Conservation (phyloP, 2,329 filamentous ascomycete species). For the Fusarium bulbicola region DNA sequence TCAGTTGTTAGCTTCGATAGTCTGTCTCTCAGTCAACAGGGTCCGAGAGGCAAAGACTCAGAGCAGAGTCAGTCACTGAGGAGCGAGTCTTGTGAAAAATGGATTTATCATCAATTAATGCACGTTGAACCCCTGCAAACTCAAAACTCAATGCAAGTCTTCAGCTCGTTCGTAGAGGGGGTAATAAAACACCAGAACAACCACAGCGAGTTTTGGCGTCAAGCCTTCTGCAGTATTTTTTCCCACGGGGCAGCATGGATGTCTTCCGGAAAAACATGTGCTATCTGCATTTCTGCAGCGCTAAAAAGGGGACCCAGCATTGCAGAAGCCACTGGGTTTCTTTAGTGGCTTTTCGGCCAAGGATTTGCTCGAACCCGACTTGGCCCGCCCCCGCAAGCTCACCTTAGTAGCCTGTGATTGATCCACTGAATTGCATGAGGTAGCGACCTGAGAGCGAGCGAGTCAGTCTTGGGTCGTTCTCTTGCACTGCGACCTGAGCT, state of each 20-base stretch:
- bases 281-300: not conserved
- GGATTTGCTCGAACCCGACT: conserved; percentile 26
- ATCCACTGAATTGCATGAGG: conserved; percentile 27
- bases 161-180: not conserved
- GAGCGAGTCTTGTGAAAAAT: not conserved
- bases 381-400: conserved; percentile 44
- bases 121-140: not conserved
- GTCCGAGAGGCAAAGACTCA: conserved; percentile 16
- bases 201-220: not conserved
- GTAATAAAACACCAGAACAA: not conserved
- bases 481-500: not conserved
- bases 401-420: conserved; percentile 9
- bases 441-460: conserved; percentile 16
- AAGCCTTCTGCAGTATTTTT: not conserved
- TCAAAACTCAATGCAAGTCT: not conserved
- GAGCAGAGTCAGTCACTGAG: not conserved
- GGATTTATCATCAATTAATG: not conserved
- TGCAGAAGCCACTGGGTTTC: conserved; percentile 6
- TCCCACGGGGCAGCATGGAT: not conserved
- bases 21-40: conserved; percentile 19
- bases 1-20: conserved; percentile 37
- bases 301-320: conserved; percentile 18
- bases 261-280: not conserved
- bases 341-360: conserved; percentile 15
- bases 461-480: conserved; percentile 29